Conservation (phyloP, 768 basidiomycete species). For the Russula vinacea region DNA sequence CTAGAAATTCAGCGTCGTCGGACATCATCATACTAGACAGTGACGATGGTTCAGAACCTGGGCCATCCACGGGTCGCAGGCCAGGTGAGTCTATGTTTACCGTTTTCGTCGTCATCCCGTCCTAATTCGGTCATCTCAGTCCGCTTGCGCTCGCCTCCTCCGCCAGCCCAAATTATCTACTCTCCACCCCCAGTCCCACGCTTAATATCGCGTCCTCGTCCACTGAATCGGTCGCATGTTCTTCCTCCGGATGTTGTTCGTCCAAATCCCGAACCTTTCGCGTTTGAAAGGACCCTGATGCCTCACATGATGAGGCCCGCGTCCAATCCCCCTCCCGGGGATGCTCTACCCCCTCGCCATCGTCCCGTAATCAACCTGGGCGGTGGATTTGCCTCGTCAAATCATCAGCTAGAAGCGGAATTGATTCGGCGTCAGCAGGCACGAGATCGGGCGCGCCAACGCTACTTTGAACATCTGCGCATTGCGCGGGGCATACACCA, state of each 20-base stretch:
- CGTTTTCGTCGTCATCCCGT: constrained; percentile 21
- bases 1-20: constrained; percentile 4
- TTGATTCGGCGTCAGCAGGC: constrained; percentile 20
- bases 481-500: constrained; percentile 21
- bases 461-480: constrained; percentile 20
- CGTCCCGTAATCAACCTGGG: constrained; percentile 62
- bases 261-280: constrained; percentile 50
- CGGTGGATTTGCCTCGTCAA: constrained; percentile 54
- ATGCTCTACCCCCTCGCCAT: constrained; percentile 53
- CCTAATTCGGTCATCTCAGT: constrained; percentile 16
- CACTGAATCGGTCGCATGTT: constrained; percentile 29
- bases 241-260: constrained; percentile 45
- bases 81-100: constrained; percentile 26
- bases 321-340: constrained; percentile 36
- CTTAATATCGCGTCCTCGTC: constrained; percentile 40
- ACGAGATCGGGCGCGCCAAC: constrained; percentile 21
- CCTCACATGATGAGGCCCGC: constrained; percentile 31
- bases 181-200: constrained; percentile 59
- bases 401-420: constrained; percentile 32
- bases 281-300: constrained; percentile 45
- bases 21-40: constrained; percentile 40
- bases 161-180: constrained; percentile 20
- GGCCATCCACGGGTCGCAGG: constrained; percentile 23
- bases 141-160: constrained; percentile 29
- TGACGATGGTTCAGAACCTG: constrained; percentile 39